These are phyloP conservation scores for Alternaria angustiovoidea DNA, from an alignment of 2,329 filamentous ascomycete genomes.

Conservation along the genomic window DNA sequence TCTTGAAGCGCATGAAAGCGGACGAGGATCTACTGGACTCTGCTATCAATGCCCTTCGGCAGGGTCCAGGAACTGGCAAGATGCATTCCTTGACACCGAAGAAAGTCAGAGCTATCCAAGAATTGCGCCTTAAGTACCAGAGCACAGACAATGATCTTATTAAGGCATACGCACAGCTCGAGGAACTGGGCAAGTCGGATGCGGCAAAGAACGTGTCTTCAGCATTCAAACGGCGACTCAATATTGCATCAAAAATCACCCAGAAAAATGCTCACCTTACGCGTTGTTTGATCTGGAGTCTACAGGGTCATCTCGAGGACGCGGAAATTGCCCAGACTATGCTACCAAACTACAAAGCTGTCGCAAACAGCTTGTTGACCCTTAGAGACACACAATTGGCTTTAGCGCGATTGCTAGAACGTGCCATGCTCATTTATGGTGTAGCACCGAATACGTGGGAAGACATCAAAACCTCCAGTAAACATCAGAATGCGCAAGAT, in stretches of 20 bases:
- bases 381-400: conserved; percentile 44
- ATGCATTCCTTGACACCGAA: conserved; percentile 12
- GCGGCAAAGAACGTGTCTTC: conserved; percentile 12
- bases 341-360: conserved; percentile 27
- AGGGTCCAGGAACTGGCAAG: conserved; percentile 11
- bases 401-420: conserved; percentile 34
- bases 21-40: conserved; percentile 34
- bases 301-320: conserved; percentile 40
- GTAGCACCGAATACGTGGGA: conserved; percentile 24
- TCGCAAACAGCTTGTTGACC: conserved; percentile 36
- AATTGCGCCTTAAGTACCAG: conserved; percentile 23
- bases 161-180: conserved; percentile 23
- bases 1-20: conserved; percentile 35
- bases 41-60: conserved; percentile 21
- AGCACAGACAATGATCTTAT: conserved; percentile 31
- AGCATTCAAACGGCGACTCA: conserved; percentile 34
- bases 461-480: conserved; percentile 3
- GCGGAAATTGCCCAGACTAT: conserved; percentile 18
- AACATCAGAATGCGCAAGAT: neutral
- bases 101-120: conserved; percentile 19
- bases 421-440: conserved; percentile 32
- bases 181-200: conserved; percentile 15
- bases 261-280: conserved; percentile 41
- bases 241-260: conserved; percentile 31
- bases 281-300: conserved; percentile 38